Conservation (phyloP, 331 rosid genomes). For the Acacia pycnantha region DNA sequence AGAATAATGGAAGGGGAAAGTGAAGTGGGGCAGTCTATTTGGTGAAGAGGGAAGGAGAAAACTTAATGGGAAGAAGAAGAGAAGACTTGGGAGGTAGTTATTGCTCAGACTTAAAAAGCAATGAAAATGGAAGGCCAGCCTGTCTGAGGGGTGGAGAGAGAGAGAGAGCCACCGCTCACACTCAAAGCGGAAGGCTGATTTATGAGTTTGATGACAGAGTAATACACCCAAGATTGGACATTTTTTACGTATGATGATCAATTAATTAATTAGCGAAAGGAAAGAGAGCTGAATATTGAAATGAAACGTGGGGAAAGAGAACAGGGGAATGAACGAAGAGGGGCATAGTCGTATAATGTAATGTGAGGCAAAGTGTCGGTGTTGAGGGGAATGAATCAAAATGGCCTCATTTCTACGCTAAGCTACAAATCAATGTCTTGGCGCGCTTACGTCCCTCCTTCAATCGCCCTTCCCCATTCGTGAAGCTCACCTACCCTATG, state of each 20-base stretch:
- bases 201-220: no score
- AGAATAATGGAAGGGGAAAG: not conserved
- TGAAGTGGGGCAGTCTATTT: not conserved
- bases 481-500: not conserved
- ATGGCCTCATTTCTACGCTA: constrained; percentile 14
- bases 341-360: no score
- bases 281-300: not conserved
- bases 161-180: not conserved
- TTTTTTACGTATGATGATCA: no score
- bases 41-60: not conserved
- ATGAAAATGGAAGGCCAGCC: constrained; percentile 4
- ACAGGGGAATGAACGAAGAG: not conserved
- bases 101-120: constrained; percentile 10
- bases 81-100: constrained; percentile 2
- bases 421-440: not conserved
- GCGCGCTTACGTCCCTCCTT: not conserved
- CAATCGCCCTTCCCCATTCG: not conserved
- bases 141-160: not conserved
- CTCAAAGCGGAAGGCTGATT: not conserved
- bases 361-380: not conserved
- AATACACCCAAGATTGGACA: no score
- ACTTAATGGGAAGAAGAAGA: not conserved
- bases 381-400: not conserved
- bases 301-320: not conserved
- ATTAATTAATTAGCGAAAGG: not conserved